Evolutionary conservation across 805 yeast genomes (phyloP).

Genomic region (Ogataea kodamae): DNA sequence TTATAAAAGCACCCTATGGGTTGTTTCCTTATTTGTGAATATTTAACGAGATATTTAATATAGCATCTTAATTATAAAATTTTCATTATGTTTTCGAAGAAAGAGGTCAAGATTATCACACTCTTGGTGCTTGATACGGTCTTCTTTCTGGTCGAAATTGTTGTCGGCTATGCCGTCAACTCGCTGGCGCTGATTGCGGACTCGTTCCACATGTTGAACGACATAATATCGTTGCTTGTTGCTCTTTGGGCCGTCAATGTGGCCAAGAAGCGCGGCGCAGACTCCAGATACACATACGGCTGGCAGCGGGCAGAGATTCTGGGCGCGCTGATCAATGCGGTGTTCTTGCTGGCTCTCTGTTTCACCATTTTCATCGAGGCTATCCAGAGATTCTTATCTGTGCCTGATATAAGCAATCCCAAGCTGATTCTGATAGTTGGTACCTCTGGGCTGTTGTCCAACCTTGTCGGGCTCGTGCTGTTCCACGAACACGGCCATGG

Average conservation of each 20-base stretch:
- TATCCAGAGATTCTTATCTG: constrained; percentile 78
- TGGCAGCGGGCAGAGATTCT: constrained; percentile 97
- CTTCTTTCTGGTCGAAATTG: constrained; percentile 82
- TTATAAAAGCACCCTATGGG: constrained; percentile 8
- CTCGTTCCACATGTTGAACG: constrained; percentile 96
- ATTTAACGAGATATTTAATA: not conserved
- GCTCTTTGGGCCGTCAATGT: constrained; percentile 97
- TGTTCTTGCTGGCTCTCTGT: constrained; percentile 86
- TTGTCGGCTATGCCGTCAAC: constrained; percentile 86
- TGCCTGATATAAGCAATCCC: constrained; percentile 80
- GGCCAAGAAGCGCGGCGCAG: constrained; percentile 76
- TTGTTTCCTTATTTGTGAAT: not conserved
- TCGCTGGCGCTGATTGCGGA: constrained; percentile 94
- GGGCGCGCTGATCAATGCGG: constrained; percentile 93
- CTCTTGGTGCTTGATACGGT: constrained; percentile 71
- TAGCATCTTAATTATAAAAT: not conserved
- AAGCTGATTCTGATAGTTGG: constrained; percentile 80
- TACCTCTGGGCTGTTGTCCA: constrained; percentile 74
- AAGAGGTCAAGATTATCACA: constrained; percentile 69
- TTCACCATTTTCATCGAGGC: constrained; percentile 92
- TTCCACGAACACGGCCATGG: constrained; percentile 84
- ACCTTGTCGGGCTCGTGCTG: constrained; percentile 75
- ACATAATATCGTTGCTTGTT: constrained; percentile 80
- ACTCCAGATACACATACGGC: constrained; percentile 90
- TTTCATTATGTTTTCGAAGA: constrained; percentile 30